Evolutionary conservation across 345 rosid genomes (phyloP).

Genomic region (Arabidopsis thaliana): TAIR10.1 NC_003075.7:16975501-16976000

Average conservation of each 20-base stretch:
- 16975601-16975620: neutral
- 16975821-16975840: neutral
- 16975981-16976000: neutral
- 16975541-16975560: neutral
- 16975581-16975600: neutral
- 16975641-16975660: neutral
- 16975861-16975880: conserved; percentile 10
- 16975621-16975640: neutral
- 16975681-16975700: conserved; percentile 7
- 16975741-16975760: conserved; percentile 8
- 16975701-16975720: conserved; percentile 1
- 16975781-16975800: neutral
- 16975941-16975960: neutral
- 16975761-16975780: neutral
- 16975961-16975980: neutral
- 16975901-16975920: neutral
- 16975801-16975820: neutral
- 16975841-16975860: conserved; percentile 10
- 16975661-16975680: neutral
- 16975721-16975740: conserved; percentile 1
- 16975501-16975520: neutral
- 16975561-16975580: neutral
- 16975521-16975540: neutral
- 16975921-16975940: neutral
- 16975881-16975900: neutral